These are phyloP conservation scores for Zygosaccharomyces pseudobailii DNA, from an alignment of 1,139 yeast species.

Conservation along the genomic window DNA sequence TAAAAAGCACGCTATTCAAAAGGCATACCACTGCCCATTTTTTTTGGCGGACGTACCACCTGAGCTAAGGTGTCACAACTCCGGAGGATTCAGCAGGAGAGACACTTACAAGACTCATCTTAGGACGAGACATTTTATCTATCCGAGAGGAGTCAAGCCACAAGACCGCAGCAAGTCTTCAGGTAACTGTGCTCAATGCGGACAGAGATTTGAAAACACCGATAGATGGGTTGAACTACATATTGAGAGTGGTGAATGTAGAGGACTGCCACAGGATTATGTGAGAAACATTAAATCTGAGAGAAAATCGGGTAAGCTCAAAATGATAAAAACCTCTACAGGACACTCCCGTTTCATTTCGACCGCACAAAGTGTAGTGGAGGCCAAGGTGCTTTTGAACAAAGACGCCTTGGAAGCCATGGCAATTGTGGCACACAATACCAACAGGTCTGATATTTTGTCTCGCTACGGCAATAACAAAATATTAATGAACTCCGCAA, in stretches of 20 bases:
- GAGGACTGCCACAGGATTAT: conserved; percentile 55
- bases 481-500: conserved; percentile 27
- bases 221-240: conserved; percentile 90
- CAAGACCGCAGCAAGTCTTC: conserved; percentile 60
- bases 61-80: conserved; percentile 73
- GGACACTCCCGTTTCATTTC: conserved; percentile 35
- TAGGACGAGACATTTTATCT: conserved; percentile 84
- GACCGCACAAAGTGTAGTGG: conserved; percentile 32
- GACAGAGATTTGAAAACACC: conserved; percentile 63
- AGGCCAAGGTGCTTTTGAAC: conserved; percentile 31
- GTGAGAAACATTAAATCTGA: conserved; percentile 21
- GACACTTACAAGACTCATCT: conserved; percentile 95
- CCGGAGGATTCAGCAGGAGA: conserved; percentile 91
- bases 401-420: conserved; percentile 34
- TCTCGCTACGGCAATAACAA: conserved; percentile 26
- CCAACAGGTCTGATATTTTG: conserved; percentile 20
- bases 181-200: conserved; percentile 84
- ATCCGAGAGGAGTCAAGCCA: conserved; percentile 81
- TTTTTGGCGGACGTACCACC: conserved; percentile 44
- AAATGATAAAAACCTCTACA: conserved; percentile 31
- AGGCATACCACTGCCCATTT: conserved; percentile 90
- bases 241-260: conserved; percentile 80
- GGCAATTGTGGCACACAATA: conserved; percentile 31
- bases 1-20: conserved; percentile 79
- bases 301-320: conserved; percentile 26